Base-by-base conservation (phyloP, 1,139 yeast genomes). In the Suhomyces yuchorum region DNA sequence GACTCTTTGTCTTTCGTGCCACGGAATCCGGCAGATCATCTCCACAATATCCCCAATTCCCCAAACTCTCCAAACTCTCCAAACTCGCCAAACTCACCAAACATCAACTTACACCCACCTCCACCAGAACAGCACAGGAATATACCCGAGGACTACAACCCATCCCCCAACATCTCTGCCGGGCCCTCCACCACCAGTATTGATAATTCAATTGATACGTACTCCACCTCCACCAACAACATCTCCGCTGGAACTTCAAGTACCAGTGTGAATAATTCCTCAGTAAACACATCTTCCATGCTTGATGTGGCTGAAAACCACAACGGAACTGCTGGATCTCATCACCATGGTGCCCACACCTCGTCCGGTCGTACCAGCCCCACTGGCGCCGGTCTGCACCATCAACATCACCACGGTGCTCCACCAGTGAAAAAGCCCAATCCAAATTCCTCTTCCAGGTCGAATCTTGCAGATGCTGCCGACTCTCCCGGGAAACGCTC, bases 361-460 rank as follows among this genome's bases (percentile, higher is more conserved):
- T n/a, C 23, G 7, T 34, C 37, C 2, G 37, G 37, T 20, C 37
- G 37, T 18, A 34, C 38, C 38, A 35, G 38, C 20, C 38, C 38
- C 4, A 22, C 7, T 23, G 26, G 23, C 5, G 14, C 15, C 11
- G 11, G 12, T 11, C 36, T 9, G 15, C 39, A 36, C 17, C 39
- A 22, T 24, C 39, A 36, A 8, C 39, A 20, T n/a, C 28, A 22
- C 18, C 23, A 14, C 8, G 12, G 30, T 18, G 22, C 36, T 18
- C 15, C 14, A 9, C 24, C 24, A 18, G 24, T 19, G 23, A 34
- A 18, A 4, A 34, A 34, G 23, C 24, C 37, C n/a, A 35, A 47
- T 43, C 34, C 32, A 24, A 40, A 30, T 30, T 30, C 34, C 3
- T 30, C 34, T 9, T 30, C 34, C 8, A 30, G 34, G 18, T 30